These are phyloP conservation scores for Cladosporium austrohemisphaericum DNA, from an alignment of 2,329 filamentous ascomycete genomes.

Conservation along the genomic window DNA sequence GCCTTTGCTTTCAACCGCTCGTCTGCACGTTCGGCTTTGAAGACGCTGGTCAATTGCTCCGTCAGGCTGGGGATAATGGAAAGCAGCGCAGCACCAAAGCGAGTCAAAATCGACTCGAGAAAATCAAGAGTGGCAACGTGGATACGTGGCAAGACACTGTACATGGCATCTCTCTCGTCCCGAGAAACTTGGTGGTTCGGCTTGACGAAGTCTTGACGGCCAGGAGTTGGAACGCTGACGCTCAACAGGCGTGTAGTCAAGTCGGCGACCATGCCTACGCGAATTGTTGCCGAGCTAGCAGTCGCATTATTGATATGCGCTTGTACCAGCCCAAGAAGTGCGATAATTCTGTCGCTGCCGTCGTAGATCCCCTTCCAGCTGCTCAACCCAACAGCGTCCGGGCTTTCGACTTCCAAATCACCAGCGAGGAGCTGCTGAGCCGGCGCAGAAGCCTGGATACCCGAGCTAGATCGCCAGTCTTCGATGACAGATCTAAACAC, in stretches of 20 bases:
- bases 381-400: constrained; percentile 50
- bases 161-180: constrained; percentile 78
- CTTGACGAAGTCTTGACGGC: constrained; percentile 48
- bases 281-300: constrained; percentile 61
- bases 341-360: constrained; percentile 65
- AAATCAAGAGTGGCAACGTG: constrained; percentile 68
- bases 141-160: constrained; percentile 67
- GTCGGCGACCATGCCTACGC: constrained; percentile 65
- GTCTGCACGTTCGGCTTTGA: constrained; percentile 51
- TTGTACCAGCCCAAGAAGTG: constrained; percentile 62
- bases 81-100: constrained; percentile 56
- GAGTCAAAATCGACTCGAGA: constrained; percentile 53
- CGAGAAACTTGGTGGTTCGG: constrained; percentile 69
- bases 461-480: constrained; percentile 69
- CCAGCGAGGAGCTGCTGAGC: constrained; percentile 18
- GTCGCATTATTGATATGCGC: constrained; percentile 63
- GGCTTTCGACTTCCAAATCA: constrained; percentile 17
- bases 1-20: constrained; percentile 55
- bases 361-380: constrained; percentile 71
- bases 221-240: constrained; percentile 52
- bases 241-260: constrained; percentile 66
- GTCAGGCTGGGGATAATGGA: constrained; percentile 62
- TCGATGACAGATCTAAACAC: constrained; percentile 77
- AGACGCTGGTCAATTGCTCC: constrained; percentile 69
- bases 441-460: constrained; percentile 26